Base-by-base conservation (phyloP, 805 yeast genomes). In the Metschnikowia proteae region DNA sequence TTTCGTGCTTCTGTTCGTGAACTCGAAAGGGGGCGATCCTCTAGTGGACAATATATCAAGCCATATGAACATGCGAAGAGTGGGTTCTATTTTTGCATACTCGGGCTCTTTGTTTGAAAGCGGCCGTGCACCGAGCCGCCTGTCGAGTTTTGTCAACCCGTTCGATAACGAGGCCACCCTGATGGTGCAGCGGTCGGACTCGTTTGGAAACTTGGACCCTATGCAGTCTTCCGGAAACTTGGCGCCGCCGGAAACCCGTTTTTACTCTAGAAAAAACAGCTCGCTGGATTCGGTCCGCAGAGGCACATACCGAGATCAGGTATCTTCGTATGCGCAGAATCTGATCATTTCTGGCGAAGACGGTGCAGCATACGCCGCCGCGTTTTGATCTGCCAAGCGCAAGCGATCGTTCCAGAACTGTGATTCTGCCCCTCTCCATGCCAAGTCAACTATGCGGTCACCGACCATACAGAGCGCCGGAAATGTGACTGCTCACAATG, bases 81-180 rank as follows among this genome's bases (percentile, higher is more conserved):
- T 41, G 35, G 30, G 36, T 7, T 26, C 50, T n/a, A 44, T 43
- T 26, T 46, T 42, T n/a, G 44, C 43, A n/a, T 34, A 43, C 45
- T 32, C 49, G 25, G 42, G 47, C 11, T 43, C 46, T 22, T 31
- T 45, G 5, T 25, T 25, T 8, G 49, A 36, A 23, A 17, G 26
- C 17, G 34, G 43, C 11, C 17, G 47, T 41, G 39, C 17, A 10
- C 31, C 32, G 23, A 43, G 42, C 45, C 46, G 46, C 13, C 26
- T 44, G 5, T 27, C 47, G 10, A 48, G 51, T 10, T 37, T 51
- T 10, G 44, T 51, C 23, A 50, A 51, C 34, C 54, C 54, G 11
- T 46, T 51, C 8, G 51, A 51, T 22, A 45, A 43, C 23, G 39
- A 36, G 7, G 49, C 37, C 26, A 41, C 35, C 9, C n/a, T 27